Evolutionary conservation across 1,284 basidiomycete genomes (phyloP).

Genomic region (Puccinia novopanici): DNA sequence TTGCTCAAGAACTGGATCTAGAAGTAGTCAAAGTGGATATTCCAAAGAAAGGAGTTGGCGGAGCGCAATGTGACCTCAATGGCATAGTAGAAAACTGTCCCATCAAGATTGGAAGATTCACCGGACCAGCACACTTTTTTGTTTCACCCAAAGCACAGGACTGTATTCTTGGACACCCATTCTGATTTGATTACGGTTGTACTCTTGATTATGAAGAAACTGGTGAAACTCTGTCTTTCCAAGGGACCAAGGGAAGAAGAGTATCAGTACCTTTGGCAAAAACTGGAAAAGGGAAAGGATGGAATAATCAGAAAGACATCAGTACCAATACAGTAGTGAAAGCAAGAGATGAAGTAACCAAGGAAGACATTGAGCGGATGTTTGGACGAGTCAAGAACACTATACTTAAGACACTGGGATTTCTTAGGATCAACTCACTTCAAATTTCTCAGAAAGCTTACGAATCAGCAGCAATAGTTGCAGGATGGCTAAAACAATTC

Average conservation of each 20-base stretch:
- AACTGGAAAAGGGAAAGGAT: background rate
- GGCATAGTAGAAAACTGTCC: slow-evolving; percentile 3
- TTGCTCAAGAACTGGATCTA: background rate
- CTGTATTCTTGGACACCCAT: background rate
- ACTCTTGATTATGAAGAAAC: background rate
- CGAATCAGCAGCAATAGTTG: too few relatives aligned
- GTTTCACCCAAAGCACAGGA: background rate
- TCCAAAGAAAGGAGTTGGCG: background rate
- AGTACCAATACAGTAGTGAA: too few relatives aligned
- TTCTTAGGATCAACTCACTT: too few relatives aligned
- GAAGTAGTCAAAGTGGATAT: slow-evolving; percentile 5
- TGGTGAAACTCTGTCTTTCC: background rate
- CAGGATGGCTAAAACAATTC: too few relatives aligned
- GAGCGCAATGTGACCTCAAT: background rate
- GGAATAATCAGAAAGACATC: background rate
- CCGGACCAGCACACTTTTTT: slow-evolving; percentile 1
- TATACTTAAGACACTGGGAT: too few relatives aligned
- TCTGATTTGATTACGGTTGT: background rate
- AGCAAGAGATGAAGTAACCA: too few relatives aligned
- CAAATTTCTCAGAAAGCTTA: too few relatives aligned
- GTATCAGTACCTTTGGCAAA: background rate
- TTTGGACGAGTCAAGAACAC: too few relatives aligned
- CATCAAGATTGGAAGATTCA: background rate
- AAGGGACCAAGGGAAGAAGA: background rate
- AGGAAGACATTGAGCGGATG: too few relatives aligned